These are phyloP conservation scores for Pyricularia sp. DNA, from an alignment of 2,329 filamentous ascomycete species.

Conservation along the genomic window DNA sequence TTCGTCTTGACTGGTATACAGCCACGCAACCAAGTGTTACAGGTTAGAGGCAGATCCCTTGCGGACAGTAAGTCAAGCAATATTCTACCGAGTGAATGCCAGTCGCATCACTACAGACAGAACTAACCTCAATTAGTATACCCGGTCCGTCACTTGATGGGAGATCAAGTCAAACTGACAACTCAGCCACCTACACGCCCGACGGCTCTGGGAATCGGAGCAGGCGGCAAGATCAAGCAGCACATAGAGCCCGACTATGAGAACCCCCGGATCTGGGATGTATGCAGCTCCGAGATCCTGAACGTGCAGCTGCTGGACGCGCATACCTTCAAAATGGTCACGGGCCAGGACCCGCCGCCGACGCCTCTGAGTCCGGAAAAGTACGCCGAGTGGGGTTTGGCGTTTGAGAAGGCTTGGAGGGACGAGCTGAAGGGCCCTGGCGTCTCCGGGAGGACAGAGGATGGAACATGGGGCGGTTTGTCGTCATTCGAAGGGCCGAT, in stretches of 20 bases:
- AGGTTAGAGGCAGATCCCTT: background rate
- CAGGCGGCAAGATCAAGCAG: background rate
- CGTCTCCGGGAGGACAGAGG: background rate
- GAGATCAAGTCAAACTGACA: background rate
- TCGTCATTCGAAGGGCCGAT: background rate
- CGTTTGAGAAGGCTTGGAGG: background rate
- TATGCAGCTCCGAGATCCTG: background rate
- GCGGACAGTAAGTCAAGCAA: background rate
- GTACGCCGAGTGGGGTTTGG: background rate
- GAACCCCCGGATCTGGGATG: conserved; percentile 1
- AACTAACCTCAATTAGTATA: background rate
- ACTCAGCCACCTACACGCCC: background rate
- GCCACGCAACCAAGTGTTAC: background rate
- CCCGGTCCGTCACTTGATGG: background rate
- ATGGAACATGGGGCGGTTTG: background rate
- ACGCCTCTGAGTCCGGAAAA: background rate
- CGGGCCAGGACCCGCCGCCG: background rate
- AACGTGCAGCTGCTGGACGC: conserved; percentile 5
- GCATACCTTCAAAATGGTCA: conserved; percentile 1
- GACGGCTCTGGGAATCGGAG: background rate
- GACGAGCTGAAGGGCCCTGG: background rate
- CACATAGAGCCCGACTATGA: conserved; percentile 1
- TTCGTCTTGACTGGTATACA: background rate
- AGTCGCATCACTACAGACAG: background rate
- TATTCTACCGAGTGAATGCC: background rate